A percentile compares a stretch with the other conserved stretches of the same genome.
These are phyloP conservation scores for Leishmania arabica DNA, from an alignment of 208 protist species.

Conservation along the genomic window DNA sequence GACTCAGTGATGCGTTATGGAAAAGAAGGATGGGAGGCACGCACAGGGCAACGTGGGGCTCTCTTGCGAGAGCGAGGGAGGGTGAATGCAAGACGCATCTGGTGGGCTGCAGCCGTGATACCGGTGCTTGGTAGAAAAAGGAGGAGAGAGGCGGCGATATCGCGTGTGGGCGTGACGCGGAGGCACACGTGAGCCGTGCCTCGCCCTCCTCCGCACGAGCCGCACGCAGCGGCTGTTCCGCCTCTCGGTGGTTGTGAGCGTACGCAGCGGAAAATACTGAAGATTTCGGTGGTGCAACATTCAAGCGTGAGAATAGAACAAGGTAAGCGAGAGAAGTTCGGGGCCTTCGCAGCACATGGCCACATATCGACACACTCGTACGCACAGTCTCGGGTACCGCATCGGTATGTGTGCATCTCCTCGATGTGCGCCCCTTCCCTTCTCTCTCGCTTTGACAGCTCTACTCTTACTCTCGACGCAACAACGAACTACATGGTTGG, in stretches of 20 bases:
- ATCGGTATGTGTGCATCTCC: neutral
- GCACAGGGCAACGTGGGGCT: neutral
- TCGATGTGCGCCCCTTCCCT: neutral
- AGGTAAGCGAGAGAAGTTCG: neutral
- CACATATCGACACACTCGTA: neutral
- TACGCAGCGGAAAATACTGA: neutral
- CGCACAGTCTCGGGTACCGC: neutral
- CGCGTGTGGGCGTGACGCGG: neutral
- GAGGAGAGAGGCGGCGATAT: neutral
- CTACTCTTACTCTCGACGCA: neutral
- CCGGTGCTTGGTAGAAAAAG: neutral
- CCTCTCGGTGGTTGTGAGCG: neutral
- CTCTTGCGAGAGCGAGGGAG: neutral
- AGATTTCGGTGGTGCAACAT: neutral
- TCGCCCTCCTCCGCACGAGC: neutral
- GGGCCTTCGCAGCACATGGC: neutral
- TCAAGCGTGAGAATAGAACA: neutral
- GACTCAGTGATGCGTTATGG: neutral
- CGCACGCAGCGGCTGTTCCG: neutral
- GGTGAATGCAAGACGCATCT: neutral
- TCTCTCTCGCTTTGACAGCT: neutral
- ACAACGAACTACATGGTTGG: neutral
- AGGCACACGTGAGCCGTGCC: neutral
- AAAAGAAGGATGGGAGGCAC: neutral
- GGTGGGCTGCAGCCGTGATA: neutral